Base-by-base conservation (phyloP, 768 basidiomycete genomes). In the Suillus hirtellus region DNA sequence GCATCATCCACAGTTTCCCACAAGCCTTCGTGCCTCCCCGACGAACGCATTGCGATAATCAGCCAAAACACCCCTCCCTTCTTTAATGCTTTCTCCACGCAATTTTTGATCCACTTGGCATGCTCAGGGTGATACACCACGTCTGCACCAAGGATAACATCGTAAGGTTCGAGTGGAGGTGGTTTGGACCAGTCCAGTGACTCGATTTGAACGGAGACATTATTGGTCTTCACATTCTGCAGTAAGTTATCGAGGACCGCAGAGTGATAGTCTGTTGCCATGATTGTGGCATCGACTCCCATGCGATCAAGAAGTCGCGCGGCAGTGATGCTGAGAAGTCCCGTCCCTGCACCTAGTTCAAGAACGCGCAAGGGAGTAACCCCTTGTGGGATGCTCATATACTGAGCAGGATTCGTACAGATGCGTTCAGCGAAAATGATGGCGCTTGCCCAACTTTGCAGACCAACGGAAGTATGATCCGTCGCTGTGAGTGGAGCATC, bases 321-420 rank as follows among this genome's bases (percentile, higher is more conserved):
- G 1, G 81, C 77, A 12, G 84, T 80, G 65, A 95, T 88, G 66
- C 90, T 90, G n/a, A 94, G 81, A 61, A 94, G 77, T 4, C 93
- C 93, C 0, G 93, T 95, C 3, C 93, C 93, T 0, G 91, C 90
- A 6, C 93, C 92, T n/a, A 95, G 82, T 73, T 95, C 92, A 49
- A 95, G 81, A 14, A 94, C 69, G 2, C 85, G 77, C 1, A 84
- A 63, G 37, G 11, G 53, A 14, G 34, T 10, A 69, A 67, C 5
- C 66, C 76, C 77, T 19, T 19, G 24, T 43, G 56, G 24, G 40
- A 42, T 42, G 38, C 40, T 31, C 65, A 82, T 86, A 62, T 68
- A 64, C 53, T 63, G 62, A n/a, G 65, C 68, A 3, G 87, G 83
- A 46, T 78, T 69, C 10, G 75, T 72, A 52, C 86, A 88, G 58